These are phyloP conservation scores for Daedalea quercina DNA, from an alignment of 768 basidiomycete genomes.

Conservation along the genomic window DNA sequence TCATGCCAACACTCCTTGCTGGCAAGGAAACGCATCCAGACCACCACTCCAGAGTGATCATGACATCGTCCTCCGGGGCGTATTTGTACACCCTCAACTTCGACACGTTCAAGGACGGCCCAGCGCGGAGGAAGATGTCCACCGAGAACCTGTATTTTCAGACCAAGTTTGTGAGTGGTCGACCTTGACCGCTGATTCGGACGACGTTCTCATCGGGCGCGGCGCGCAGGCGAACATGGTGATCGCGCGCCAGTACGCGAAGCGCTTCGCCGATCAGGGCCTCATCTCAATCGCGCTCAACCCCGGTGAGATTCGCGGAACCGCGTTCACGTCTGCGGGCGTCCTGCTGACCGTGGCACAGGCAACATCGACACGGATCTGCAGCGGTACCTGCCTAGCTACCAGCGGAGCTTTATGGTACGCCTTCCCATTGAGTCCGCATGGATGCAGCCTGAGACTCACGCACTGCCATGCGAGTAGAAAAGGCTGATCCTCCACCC, in stretches of 20 bases:
- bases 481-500: slow-evolving; percentile 22
- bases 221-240: slow-evolving; percentile 37
- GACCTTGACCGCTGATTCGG: background rate
- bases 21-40: slow-evolving; percentile 33
- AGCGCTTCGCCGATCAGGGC: slow-evolving; percentile 36
- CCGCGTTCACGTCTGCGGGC: background rate
- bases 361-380: slow-evolving; percentile 15
- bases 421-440: background rate
- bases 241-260: slow-evolving; percentile 38
- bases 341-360: background rate
- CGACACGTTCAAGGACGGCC: slow-evolving; percentile 28
- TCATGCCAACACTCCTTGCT: slow-evolving; percentile 40
- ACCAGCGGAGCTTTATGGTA: slow-evolving; percentile 9
- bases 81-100: slow-evolving; percentile 30
- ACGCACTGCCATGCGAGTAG: no score
- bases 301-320: slow-evolving; percentile 37
- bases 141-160: slow-evolving; percentile 19
- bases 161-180: slow-evolving; percentile 41
- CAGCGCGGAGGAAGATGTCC: slow-evolving; percentile 13
- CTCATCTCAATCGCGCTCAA: slow-evolving; percentile 40
- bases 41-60: slow-evolving; percentile 41
- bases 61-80: slow-evolving; percentile 35
- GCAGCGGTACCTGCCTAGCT: background rate
- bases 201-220: background rate
- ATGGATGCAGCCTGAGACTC: background rate